These are phyloP conservation scores for Exophiala sp. DNA, from an alignment of 2,329 filamentous ascomycete genomes.

Conservation along the genomic window DNA sequence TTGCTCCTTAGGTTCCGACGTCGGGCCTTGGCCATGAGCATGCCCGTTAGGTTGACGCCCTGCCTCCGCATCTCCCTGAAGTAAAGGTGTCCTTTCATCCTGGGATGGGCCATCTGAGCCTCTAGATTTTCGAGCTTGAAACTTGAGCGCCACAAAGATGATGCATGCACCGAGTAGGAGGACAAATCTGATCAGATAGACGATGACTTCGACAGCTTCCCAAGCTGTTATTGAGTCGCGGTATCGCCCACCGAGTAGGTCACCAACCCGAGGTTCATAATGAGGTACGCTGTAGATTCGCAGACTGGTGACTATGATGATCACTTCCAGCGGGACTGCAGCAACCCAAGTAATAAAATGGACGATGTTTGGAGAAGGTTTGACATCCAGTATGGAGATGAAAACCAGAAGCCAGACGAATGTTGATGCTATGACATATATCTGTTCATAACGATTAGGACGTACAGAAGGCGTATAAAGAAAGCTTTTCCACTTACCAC, in stretches of 20 bases:
- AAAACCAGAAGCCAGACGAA: conserved; percentile 85
- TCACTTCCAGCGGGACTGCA: conserved; percentile 67
- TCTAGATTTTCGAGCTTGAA: conserved; percentile 31
- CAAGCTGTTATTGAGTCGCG: conserved; percentile 39
- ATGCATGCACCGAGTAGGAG: conserved; percentile 59
- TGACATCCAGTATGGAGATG: conserved; percentile 80
- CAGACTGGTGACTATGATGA: conserved; percentile 67
- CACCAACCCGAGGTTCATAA: conserved; percentile 56
- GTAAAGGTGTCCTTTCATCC: conserved; percentile 41
- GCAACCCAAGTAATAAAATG: conserved; percentile 78
- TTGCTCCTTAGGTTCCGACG: conserved; percentile 31
- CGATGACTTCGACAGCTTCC: conserved; percentile 42
- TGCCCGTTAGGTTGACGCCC: conserved; percentile 46
- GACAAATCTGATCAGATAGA: conserved; percentile 66
- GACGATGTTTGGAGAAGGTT: conserved; percentile 72
- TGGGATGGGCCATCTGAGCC: conserved; percentile 40
- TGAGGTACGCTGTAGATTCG: conserved; percentile 66
- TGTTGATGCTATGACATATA: conserved; percentile 78
- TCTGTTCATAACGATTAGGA: conserved; percentile 49
- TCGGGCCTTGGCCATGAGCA: conserved; percentile 42
- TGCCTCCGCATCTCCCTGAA: conserved; percentile 38
- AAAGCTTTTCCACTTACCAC: conserved; percentile 56
- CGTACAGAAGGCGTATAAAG: not conserved
- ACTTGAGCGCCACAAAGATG: conserved; percentile 58
- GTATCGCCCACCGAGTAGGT: conserved; percentile 43